Evolutionary conservation across 2,329 filamentous ascomycete genomes (phyloP).

Genomic region (Cladophialophora carrionii): DNA sequence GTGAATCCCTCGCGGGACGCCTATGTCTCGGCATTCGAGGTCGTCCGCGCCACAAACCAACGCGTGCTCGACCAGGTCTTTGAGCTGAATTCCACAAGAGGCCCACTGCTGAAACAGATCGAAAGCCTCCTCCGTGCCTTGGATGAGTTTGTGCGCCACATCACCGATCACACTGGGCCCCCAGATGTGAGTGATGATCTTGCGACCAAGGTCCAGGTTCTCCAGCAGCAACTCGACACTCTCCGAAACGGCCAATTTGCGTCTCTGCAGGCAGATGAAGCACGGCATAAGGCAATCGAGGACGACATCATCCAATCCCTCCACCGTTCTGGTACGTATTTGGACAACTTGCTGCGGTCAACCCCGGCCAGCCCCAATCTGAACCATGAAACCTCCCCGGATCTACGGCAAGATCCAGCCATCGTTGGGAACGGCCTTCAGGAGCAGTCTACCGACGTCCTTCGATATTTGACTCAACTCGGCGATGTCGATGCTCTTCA

Average conservation of each 20-base stretch:
- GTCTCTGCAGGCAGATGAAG: conserved; percentile 6
- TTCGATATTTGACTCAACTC: conserved; percentile 12
- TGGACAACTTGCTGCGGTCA: conserved; percentile 3
- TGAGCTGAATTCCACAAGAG: conserved; percentile 15
- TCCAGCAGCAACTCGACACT: conserved; percentile 7
- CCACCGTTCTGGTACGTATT: conserved; percentile 3
- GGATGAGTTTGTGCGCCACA: conserved; percentile 6
- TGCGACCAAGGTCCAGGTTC: background rate
- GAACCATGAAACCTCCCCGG: background rate
- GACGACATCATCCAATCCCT: conserved; percentile 19
- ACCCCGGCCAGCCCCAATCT: background rate
- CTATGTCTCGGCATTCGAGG: conserved; percentile 10
- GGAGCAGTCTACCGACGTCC: background rate
- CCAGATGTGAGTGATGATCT: background rate
- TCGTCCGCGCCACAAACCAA: background rate
- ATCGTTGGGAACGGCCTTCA: background rate
- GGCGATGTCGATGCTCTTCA: conserved; percentile 13
- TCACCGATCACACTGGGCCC: background rate
- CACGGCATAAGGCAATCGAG: conserved; percentile 6
- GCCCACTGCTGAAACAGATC: background rate
- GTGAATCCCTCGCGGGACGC: background rate
- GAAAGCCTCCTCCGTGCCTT: conserved; percentile 3
- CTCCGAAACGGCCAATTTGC: conserved; percentile 11
- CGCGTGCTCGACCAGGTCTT: conserved; percentile 4
- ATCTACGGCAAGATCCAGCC: background rate